Evolutionary conservation across 2,329 filamentous ascomycete species (phyloP).

Genomic region (Pyricularia sp.): DNA sequence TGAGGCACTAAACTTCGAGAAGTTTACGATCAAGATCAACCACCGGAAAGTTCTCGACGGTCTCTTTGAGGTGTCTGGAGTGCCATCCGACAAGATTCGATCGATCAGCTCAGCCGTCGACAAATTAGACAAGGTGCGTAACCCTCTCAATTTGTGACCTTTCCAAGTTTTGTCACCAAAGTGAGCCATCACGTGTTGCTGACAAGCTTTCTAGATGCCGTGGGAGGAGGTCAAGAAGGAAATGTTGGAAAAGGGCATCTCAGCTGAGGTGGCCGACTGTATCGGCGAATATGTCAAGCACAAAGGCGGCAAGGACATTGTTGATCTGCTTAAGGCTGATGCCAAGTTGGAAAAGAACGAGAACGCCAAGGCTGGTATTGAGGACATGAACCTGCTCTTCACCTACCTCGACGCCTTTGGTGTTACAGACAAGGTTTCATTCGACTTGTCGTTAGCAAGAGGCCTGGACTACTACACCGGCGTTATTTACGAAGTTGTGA

Average conservation of each 20-base stretch:
- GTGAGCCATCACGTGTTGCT: background rate
- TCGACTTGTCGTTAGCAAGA: conserved; percentile 82
- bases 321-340: conserved; percentile 60
- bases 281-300: conserved; percentile 70
- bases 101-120: conserved; percentile 89
- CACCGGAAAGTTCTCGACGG: conserved; percentile 91
- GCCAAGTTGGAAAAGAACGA: conserved; percentile 60
- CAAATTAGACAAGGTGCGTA: conserved; percentile 72
- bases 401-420: conserved; percentile 73
- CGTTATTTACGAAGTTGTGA: conserved; percentile 78
- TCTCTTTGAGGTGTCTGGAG: conserved; percentile 83
- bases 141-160: background rate
- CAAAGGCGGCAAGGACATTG: conserved; percentile 43
- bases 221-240: conserved; percentile 87
- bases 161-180: background rate
- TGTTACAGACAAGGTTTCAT: conserved; percentile 65
- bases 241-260: conserved; percentile 87
- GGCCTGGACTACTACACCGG: conserved; percentile 55
- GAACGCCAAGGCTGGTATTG: conserved; percentile 68
- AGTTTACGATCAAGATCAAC: conserved; percentile 87
- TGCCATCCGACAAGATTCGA: conserved; percentile 77
- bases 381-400: conserved; percentile 73
- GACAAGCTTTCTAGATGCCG: conserved; percentile 32
- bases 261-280: conserved; percentile 67
- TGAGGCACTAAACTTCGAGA: conserved; percentile 64